Conservation (phyloP, 169 alveolate species). For the Plasmodium cynomolgi region DNA sequence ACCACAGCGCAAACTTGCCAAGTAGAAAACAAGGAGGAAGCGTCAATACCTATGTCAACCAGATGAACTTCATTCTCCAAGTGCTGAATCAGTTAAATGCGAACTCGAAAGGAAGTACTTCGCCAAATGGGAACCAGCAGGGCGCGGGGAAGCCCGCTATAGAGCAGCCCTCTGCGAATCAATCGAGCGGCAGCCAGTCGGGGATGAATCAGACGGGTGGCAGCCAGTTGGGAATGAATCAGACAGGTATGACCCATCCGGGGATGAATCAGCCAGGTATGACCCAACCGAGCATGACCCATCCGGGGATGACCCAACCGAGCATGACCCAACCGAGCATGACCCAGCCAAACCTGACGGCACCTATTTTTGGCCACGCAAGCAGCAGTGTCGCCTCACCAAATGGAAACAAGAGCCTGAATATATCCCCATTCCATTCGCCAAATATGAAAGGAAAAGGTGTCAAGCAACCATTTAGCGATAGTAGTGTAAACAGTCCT, state of each 20-base stretch:
- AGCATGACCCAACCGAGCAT: background rate
- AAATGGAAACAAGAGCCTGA: background rate
- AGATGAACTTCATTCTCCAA: conserved; percentile 58
- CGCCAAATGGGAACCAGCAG: conserved; percentile 4
- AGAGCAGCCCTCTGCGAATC: conserved; percentile 5
- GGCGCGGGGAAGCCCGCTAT: background rate
- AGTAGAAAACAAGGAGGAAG: conserved; percentile 18
- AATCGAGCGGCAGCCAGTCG: conserved; percentile 2
- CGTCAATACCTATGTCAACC: conserved; percentile 36
- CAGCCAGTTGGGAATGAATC: background rate
- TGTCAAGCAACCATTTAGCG: conserved; percentile 14
- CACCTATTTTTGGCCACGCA: conserved; percentile 27
- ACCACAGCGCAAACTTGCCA: conserved; percentile 12
- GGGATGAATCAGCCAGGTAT: background rate
- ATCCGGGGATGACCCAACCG: background rate
- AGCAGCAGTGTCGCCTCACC: background rate
- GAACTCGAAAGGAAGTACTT: background rate
- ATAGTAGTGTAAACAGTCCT: conserved; percentile 13
- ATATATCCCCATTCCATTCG: conserved; percentile 30
- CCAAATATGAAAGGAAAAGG: conserved; percentile 19
- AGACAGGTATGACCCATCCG: background rate
- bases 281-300: background rate
- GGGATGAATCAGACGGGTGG: background rate
- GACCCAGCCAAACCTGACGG: background rate
- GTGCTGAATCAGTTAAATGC: conserved; percentile 31